Percentiles rank a stretch among this genome's conserved stretches.
These are phyloP conservation scores for Aspergillus nomiae DNA, from an alignment of 2,329 filamentous ascomycete genomes.

Conservation along the genomic window DNA sequence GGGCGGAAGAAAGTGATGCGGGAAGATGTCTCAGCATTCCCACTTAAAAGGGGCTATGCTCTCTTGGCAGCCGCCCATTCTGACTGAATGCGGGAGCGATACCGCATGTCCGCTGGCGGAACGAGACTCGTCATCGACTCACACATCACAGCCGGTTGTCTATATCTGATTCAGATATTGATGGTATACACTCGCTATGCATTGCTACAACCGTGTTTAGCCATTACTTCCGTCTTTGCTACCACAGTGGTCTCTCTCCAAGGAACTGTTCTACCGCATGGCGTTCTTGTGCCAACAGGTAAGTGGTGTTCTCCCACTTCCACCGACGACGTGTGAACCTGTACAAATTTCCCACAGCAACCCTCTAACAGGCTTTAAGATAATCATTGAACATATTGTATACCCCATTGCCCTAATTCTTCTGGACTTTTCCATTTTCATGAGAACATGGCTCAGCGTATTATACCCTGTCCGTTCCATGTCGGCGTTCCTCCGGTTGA, in stretches of 20 bases:
- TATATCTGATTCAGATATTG: not conserved
- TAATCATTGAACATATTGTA: not conserved
- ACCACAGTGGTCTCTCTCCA: not conserved
- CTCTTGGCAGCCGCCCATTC: not conserved
- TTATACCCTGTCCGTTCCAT: not conserved
- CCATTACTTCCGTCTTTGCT: not conserved
- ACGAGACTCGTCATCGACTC: not conserved
- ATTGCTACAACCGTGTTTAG: not conserved
- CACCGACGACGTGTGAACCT: not conserved
- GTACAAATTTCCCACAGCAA: not conserved
- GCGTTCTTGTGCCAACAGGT: not conserved
- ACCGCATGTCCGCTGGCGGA: slow-evolving; percentile 2
- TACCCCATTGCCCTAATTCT: not conserved
- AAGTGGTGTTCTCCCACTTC: not conserved
- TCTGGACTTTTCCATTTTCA: not conserved
- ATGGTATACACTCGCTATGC: not conserved
- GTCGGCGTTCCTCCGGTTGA: slow-evolving; percentile 1
- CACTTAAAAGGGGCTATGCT: not conserved
- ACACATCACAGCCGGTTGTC: not conserved
- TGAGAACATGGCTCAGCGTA: slow-evolving; percentile 1
- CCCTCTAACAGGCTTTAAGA: slow-evolving; percentile 1
- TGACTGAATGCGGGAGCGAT: not conserved
- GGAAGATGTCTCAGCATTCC: not conserved
- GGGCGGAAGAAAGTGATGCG: not conserved
- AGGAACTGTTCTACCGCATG: not conserved